phyloP scores from a whole-genome alignment of 305 asterid genomes.

The Striga hermonthica region DNA sequence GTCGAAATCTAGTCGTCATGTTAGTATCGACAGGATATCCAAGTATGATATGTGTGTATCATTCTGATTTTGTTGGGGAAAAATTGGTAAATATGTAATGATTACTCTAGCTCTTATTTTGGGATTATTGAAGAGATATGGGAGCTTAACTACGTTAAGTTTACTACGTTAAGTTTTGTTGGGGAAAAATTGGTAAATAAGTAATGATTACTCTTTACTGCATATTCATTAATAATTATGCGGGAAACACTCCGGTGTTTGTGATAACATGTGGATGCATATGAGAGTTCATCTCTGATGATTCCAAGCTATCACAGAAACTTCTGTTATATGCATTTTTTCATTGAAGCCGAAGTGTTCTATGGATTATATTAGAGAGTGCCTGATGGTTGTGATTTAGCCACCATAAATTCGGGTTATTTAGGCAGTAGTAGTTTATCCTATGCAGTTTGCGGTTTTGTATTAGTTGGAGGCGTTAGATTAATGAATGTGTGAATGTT shows the following conservation, averaged over 20 bases:
- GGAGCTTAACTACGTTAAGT: no score
- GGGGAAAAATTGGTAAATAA: background rate
- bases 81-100: background rate
- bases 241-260: conserved; percentile 5
- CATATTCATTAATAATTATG: background rate
- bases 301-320: background rate
- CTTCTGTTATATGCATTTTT: background rate
- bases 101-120: no score
- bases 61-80: background rate
- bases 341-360: background rate
- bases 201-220: background rate
- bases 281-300: background rate
- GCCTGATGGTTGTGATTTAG: background rate
- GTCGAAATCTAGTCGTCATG: background rate
- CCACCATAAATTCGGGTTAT: conserved; percentile 5
- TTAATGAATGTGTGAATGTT: background rate
- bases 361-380: background rate
- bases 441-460: conserved; percentile 16
- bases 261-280: conserved; percentile 18
- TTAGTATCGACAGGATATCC: background rate
- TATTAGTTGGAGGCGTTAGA: conserved; percentile 10
- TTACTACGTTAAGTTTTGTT: no score
- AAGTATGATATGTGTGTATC: background rate
- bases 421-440: background rate
- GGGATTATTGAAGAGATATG: no score